These are phyloP conservation scores for Prunus mume DNA, from an alignment of 306 rosid species.

Conservation along the genomic window DNA sequence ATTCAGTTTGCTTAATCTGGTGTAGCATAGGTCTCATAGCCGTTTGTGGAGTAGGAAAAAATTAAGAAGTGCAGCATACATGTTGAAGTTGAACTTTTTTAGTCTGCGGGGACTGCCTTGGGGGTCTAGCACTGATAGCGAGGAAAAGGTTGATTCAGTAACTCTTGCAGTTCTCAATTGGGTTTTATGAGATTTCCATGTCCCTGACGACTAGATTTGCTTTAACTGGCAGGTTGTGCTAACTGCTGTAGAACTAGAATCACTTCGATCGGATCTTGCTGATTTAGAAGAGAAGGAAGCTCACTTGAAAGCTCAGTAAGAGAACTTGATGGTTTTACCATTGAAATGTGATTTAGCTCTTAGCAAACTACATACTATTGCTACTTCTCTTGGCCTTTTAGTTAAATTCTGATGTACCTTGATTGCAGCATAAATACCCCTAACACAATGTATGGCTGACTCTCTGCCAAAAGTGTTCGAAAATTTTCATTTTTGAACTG, in stretches of 20 bases:
- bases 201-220: slow-evolving; percentile 22
- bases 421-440: too few species aligned
- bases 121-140: slow-evolving; percentile 46
- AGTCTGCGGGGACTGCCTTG: slow-evolving; percentile 56
- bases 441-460: neutral
- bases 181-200: slow-evolving; percentile 14
- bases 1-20: slow-evolving; percentile 31
- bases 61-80: slow-evolving; percentile 45
- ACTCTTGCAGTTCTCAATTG: neutral
- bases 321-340: slow-evolving; percentile 19
- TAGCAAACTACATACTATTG: neutral
- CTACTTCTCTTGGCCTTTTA: neutral
- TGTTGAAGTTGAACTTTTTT: slow-evolving; percentile 70
- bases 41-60: slow-evolving; percentile 43
- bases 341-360: slow-evolving; percentile 1
- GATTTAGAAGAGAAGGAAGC: slow-evolving; percentile 89
- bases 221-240: slow-evolving; percentile 56
- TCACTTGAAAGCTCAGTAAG: slow-evolving; percentile 83
- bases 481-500: neutral
- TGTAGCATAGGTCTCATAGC: slow-evolving; percentile 40
- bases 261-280: slow-evolving; percentile 76
- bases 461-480: neutral
- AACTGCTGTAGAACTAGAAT: slow-evolving; percentile 64
- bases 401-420: too few species aligned
- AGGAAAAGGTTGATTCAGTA: slow-evolving; percentile 56